These are phyloP conservation scores for Cryptococcus amylolentus DNA, from an alignment of 1,284 basidiomycete species.

Conservation along the genomic window DNA sequence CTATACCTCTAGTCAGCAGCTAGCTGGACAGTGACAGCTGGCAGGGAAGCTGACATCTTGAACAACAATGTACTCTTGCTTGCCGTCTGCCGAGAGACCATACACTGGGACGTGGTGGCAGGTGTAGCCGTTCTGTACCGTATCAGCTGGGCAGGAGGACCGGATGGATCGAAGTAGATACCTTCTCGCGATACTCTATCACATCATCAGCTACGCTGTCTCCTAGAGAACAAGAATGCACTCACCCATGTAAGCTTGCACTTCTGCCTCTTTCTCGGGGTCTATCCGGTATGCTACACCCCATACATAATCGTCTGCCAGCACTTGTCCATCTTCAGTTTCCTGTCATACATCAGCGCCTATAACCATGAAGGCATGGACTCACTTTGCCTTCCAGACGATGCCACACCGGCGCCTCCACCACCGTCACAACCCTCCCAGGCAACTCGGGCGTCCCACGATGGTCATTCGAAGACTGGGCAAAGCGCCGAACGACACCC, in stretches of 20 bases:
- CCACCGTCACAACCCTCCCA: conserved; percentile 46
- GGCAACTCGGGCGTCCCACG: conserved; percentile 42
- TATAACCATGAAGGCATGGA: background rate
- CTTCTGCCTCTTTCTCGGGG: conserved; percentile 32
- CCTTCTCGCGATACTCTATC: conserved; percentile 39
- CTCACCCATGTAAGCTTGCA: conserved; percentile 39
- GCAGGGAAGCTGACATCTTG: conserved; percentile 17
- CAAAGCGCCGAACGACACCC: conserved; percentile 42
- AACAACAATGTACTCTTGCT: conserved; percentile 24
- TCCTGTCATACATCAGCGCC: background rate
- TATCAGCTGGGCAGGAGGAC: background rate
- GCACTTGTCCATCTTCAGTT: conserved; percentile 3
- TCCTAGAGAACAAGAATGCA: background rate
- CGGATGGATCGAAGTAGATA: background rate
- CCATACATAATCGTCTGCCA: conserved; percentile 41
- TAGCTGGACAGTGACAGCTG: background rate
- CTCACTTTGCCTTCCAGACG: conserved; percentile 28
- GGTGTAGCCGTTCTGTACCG: conserved; percentile 39
- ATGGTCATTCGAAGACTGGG: conserved; percentile 48
- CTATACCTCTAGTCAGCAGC: conserved; percentile 3
- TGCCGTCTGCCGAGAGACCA: conserved; percentile 7
- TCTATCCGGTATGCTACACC: conserved; percentile 44
- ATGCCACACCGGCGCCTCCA: conserved; percentile 42
- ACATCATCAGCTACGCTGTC: conserved; percentile 5
- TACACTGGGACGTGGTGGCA: conserved; percentile 37